Evolutionary conservation across 495 filamentous ascomycete species (phyloP).

Genomic region (Cudoniella acicularis): DNA sequence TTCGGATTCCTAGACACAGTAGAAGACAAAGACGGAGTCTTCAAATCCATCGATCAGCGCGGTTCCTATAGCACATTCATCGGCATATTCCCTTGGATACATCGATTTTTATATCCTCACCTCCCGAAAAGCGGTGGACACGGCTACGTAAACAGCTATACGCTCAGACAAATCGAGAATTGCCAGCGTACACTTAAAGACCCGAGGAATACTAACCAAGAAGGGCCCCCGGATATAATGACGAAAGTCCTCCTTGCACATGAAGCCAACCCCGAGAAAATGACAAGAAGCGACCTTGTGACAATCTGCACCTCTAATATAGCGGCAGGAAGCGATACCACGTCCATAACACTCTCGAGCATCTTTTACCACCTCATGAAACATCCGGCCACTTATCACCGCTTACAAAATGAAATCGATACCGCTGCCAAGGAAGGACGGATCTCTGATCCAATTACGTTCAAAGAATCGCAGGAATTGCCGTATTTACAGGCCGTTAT

Average conservation of each 20-base stretch:
- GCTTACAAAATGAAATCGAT: slow-evolving; percentile 44
- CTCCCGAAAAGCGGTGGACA: slow-evolving; percentile 39
- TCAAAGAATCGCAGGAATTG: slow-evolving; percentile 49
- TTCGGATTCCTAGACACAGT: slow-evolving; percentile 52
- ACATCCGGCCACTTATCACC: slow-evolving; percentile 32
- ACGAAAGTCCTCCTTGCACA: slow-evolving; percentile 44
- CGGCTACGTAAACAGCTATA: slow-evolving; percentile 42
- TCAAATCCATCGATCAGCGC: slow-evolving; percentile 36
- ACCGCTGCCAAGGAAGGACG: slow-evolving; percentile 26
- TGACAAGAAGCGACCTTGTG: slow-evolving; percentile 46
- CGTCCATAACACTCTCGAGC: slow-evolving; percentile 44
- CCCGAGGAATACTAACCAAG: slow-evolving; percentile 8
- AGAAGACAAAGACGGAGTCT: slow-evolving; percentile 46
- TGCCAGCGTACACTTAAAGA: slow-evolving; percentile 24
- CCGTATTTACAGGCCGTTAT: slow-evolving; percentile 62
- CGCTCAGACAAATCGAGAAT: slow-evolving; percentile 38
- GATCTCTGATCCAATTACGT: slow-evolving; percentile 32
- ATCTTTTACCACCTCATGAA: slow-evolving; percentile 49
- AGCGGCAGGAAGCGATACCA: slow-evolving; percentile 54
- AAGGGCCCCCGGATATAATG: slow-evolving; percentile 35
- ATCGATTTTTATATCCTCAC: slow-evolving; percentile 37
- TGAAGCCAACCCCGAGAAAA: slow-evolving; percentile 43
- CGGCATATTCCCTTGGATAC: slow-evolving; percentile 43
- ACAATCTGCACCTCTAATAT: slow-evolving; percentile 50
- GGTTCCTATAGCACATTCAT: slow-evolving; percentile 43